These are phyloP conservation scores for Fusarium mundagurra DNA, from an alignment of 2,329 filamentous ascomycete genomes.

Conservation along the genomic window DNA sequence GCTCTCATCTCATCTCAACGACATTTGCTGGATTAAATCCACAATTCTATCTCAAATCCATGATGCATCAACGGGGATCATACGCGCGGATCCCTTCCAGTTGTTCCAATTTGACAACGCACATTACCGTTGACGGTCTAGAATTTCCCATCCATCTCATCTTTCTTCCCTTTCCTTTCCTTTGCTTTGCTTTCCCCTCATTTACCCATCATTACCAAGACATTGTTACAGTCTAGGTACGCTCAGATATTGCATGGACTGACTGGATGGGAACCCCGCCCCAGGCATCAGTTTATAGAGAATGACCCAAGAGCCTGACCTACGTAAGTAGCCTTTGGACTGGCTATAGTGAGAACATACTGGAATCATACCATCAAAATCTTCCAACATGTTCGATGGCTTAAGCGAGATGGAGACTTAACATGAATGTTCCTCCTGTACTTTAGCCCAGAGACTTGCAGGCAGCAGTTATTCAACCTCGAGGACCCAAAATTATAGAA, in stretches of 20 bases:
- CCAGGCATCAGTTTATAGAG: conserved; percentile 28
- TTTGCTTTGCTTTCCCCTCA: background rate
- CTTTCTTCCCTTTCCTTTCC: background rate
- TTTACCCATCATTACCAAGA: conserved; percentile 1
- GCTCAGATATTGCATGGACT: background rate
- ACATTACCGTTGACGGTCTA: conserved; percentile 3
- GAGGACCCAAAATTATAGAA: background rate
- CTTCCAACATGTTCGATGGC: background rate
- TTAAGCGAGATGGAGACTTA: background rate
- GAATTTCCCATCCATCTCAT: background rate
- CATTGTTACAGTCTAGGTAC: background rate
- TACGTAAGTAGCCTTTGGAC: background rate
- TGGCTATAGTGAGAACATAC: background rate
- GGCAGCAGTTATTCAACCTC: conserved; percentile 14
- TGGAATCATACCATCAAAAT: background rate
- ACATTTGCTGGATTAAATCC: background rate
- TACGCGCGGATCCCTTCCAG: conserved; percentile 24
- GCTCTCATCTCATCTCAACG: background rate
- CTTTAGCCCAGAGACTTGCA: background rate
- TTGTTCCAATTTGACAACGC: conserved; percentile 9
- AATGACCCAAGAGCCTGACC: background rate
- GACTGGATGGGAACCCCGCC: conserved; percentile 16
- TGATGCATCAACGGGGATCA: conserved; percentile 12
- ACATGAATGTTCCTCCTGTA: background rate
- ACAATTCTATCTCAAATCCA: conserved; percentile 25